A percentile compares a stretch with the other conserved stretches of the same genome.
Evolutionary conservation across 805 yeast species (phyloP).

Genomic region (Lachancea sp.): DNA sequence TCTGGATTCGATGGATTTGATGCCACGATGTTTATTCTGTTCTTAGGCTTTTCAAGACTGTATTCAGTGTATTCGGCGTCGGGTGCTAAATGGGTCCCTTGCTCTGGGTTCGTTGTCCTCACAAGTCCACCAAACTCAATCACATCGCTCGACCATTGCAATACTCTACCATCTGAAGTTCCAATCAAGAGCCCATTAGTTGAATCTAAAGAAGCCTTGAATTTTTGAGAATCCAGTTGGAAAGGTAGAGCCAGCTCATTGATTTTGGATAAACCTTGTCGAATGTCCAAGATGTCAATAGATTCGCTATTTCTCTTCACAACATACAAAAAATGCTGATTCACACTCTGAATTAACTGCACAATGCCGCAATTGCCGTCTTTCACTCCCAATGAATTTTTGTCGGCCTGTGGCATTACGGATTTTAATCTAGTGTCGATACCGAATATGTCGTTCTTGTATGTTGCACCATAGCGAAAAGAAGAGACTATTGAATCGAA

Average conservation of each 20-base stretch:
- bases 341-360: constrained; percentile 33
- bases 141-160: constrained; percentile 22
- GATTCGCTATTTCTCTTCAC: constrained; percentile 26
- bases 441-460: constrained; percentile 23
- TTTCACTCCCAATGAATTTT: constrained; percentile 2
- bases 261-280: constrained; percentile 17
- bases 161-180: constrained; percentile 15
- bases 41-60: background rate
- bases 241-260: constrained; percentile 21
- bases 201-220: constrained; percentile 18
- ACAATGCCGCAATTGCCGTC: constrained; percentile 24
- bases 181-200: constrained; percentile 24
- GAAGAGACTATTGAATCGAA: background rate
- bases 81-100: background rate
- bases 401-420: constrained; percentile 1
- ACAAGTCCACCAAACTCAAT: constrained; percentile 28
- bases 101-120: background rate
- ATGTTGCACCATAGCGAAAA: constrained; percentile 23
- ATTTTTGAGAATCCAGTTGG: constrained; percentile 20
- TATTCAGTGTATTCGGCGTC: background rate
- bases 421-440: constrained; percentile 19
- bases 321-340: constrained; percentile 34
- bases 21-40: constrained; percentile 16
- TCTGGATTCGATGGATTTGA: constrained; percentile 17
- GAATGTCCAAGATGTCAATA: constrained; percentile 33